A percentile compares a stretch with the other conserved stretches of the same genome.
These are phyloP conservation scores for Boletus fagicola DNA, from an alignment of 768 basidiomycete genomes.

Conservation along the genomic window DNA sequence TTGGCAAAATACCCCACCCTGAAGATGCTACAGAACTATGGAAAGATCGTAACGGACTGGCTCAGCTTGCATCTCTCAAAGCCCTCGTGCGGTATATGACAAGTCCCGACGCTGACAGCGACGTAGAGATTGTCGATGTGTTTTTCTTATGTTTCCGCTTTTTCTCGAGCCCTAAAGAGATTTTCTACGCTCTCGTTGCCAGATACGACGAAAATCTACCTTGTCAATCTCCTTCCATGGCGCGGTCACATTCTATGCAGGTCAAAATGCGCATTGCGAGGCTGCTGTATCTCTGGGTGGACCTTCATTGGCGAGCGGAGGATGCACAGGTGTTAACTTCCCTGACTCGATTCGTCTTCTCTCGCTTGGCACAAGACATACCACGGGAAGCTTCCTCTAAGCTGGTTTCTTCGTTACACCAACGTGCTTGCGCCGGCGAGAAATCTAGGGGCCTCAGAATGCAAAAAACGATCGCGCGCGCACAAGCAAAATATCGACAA, in stretches of 20 bases:
- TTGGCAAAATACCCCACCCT: conserved; percentile 31
- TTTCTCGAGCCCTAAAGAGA: conserved; percentile 51
- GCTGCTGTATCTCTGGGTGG: conserved; percentile 68
- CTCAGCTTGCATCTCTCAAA: conserved; percentile 37
- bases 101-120: conserved; percentile 37
- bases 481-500: conserved; percentile 18
- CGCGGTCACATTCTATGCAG: conserved; percentile 42
- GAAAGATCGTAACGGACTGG: conserved; percentile 26
- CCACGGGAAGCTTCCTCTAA: conserved; percentile 26
- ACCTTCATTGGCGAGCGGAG: conserved; percentile 57
- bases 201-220: conserved; percentile 46
- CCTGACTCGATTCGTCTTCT: conserved; percentile 33
- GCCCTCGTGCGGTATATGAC: conserved; percentile 48
- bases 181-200: conserved; percentile 43
- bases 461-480: conserved; percentile 26
- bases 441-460: conserved; percentile 26
- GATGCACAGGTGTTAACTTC: conserved; percentile 42
- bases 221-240: conserved; percentile 31
- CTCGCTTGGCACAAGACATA: conserved; percentile 30
- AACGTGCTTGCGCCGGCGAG: conserved; percentile 22
- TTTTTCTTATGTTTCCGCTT: conserved; percentile 76
- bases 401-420: conserved; percentile 33
- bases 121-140: conserved; percentile 45
- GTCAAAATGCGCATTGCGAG: conserved; percentile 60
- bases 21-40: conserved; percentile 32